Evolutionary conservation across 2,329 filamentous ascomycete genomes (phyloP).

Genomic region (Verruconis gallopava): DNA sequence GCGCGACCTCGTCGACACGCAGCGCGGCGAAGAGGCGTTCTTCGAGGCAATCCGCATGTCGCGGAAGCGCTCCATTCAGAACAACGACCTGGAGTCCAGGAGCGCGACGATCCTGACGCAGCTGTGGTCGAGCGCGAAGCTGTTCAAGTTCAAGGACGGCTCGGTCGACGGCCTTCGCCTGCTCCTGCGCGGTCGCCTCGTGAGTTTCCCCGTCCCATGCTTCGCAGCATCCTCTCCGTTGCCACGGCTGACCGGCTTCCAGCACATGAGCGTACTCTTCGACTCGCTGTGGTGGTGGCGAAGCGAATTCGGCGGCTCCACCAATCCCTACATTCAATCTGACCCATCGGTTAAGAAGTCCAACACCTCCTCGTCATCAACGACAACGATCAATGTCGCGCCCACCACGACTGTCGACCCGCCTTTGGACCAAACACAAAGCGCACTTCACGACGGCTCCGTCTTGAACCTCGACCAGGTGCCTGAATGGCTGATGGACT

Average conservation of each 20-base stretch:
- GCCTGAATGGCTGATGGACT: neutral
- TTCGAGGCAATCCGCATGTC: slow-evolving; percentile 19
- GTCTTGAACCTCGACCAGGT: neutral
- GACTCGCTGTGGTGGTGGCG: slow-evolving; percentile 2
- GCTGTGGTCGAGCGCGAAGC: slow-evolving; percentile 22
- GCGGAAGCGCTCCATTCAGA: slow-evolving; percentile 22
- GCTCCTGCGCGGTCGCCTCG: neutral
- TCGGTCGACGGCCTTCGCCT: slow-evolving; percentile 14
- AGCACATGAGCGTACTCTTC: slow-evolving; percentile 3
- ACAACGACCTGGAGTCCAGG: slow-evolving; percentile 20
- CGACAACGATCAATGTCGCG: too few relatives aligned
- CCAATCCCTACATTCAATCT: slow-evolving; percentile 1
- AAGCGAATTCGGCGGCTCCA: neutral
- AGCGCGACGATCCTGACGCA: slow-evolving; percentile 22
- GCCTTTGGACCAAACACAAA: too few relatives aligned
- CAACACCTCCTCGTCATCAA: too few relatives aligned
- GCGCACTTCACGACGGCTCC: too few relatives aligned
- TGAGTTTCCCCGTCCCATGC: slow-evolving; percentile 1
- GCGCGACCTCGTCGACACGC: neutral
- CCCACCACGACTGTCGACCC: too few relatives aligned
- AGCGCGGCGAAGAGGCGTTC: neutral
- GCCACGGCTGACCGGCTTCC: neutral
- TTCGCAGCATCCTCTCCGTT: neutral
- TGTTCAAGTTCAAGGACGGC: slow-evolving; percentile 22
- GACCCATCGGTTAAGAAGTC: neutral